Conservation (phyloP, 768 basidiomycete species). For the Suillus ampliporus region DNA sequence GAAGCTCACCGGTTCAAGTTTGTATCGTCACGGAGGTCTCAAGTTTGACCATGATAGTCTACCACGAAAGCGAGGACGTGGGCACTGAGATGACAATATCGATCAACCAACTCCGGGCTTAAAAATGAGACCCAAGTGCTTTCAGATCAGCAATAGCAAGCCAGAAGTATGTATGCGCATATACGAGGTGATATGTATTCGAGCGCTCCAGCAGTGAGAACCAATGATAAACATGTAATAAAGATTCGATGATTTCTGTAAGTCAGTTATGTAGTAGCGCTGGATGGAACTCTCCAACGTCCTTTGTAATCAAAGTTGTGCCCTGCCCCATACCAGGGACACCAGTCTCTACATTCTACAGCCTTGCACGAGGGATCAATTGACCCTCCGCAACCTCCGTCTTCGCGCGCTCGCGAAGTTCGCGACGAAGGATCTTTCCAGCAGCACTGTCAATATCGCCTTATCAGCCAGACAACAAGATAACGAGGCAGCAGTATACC, state of each 20-base stretch:
- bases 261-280: neutral
- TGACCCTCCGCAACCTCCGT: constrained; percentile 48
- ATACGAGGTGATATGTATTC: neutral
- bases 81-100: neutral
- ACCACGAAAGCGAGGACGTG: neutral
- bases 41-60: neutral
- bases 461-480: constrained; percentile 2
- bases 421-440: constrained; percentile 86
- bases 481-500: neutral
- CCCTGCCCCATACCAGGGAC: neutral
- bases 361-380: constrained; percentile 20
- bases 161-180: neutral
- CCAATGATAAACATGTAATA: neutral
- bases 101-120: neutral
- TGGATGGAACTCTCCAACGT: neutral
- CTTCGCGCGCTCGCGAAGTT: constrained; percentile 73
- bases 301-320: neutral
- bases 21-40: neutral
- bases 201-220: neutral
- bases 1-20: neutral
- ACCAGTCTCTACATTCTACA: constrained; percentile 1
- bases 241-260: neutral
- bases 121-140: neutral
- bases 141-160: neutral
- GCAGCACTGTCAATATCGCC: constrained; percentile 58